Base-by-base conservation (phyloP, 2,329 filamentous ascomycete genomes). In the Stromatinia cepivora region DNA sequence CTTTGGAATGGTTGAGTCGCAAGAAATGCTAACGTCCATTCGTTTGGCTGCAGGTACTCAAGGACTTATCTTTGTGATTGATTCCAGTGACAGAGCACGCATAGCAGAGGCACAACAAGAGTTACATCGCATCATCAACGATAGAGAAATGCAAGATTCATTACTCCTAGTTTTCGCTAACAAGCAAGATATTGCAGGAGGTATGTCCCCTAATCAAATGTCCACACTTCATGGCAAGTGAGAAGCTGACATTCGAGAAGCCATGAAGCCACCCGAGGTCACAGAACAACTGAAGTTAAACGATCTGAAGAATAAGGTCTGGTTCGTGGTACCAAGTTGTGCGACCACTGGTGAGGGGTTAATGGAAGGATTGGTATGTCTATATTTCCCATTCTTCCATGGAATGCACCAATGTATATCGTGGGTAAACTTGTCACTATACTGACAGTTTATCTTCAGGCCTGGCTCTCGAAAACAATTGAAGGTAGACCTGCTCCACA, bases 31-130 rank as follows among this genome's bases (percentile, higher is more conserved):
- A 70, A 71, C 66, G 1, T 22, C 25, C 6, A 65, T 31, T 66
- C 59, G 54, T 45, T 45, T 39, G 20, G 22, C 61, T 63, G 76
- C 79, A 95, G 90, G 94, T 79, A 98, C 95, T 71, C 95, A 98
- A 84, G 95, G 94, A 78, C 87, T 99, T 77, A 97, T 99, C 83
- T 99, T 98, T 84, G 95, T 99, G 76, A 93, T 99, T 78, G 95
- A 99, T 84, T 96, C 92, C 72, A 95, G 92, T 78, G 95, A 98
- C 82, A 92, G 90, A 74, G 89, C 88, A 76, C 91, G 95, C 80
- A 93, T 99, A 81, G 92, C 95, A 69, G 95, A 98, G 83, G 95
- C 95, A 69, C 88, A 90, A 77, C 92, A 93, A 80, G 95, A 99
- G 81, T 85, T 99, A 74, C 93, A 97, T 84, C 92, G 94, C 79